Base-by-base conservation (phyloP, 1,139 yeast genomes). In the Pichia sp. region DNA sequence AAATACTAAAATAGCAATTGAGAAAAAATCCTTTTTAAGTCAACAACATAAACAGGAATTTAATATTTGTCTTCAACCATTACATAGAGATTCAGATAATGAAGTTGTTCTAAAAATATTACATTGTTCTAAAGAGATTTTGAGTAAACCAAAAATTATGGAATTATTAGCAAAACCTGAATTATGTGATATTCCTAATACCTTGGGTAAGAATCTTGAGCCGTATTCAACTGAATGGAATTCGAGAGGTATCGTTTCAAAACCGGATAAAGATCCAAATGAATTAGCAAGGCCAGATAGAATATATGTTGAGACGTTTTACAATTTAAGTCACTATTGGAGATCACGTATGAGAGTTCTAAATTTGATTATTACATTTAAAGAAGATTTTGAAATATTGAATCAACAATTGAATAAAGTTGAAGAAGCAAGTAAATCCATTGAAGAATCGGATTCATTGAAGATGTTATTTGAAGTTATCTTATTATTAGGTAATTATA, bases 41-140 rank as follows among this genome's bases (percentile, higher is more conserved):
- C 68, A 95, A 48, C 96, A 90, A 56, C 65, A 89, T 50, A 86
- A 95, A 1, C 92, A 83, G 60, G 95, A 87, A 56, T 87, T 92
- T 68, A 97, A 96, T 36, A 92, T 92, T 59, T 89, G 90, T 57
- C 68, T 92, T 48, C 97, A 92, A 60, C 76, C 83, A 73, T 87
- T 81, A 66, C 75, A 87, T 3, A 70, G 69, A 50, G 58, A 76
- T 43, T 59, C 79, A 2, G 95, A 82, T 20, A 78, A 74, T 8
- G 82, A 76, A 30, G 71, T 92, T 40, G 78, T 87, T 3, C 42
- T 53, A 11, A 83, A 81, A 59, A 80, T 92, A 1, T 67, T 92
- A 40, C 70, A 68, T 26, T 92, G 98, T 64, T 85, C 84, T 48
- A 67, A 68, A 22, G 92, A 84, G 11, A 76, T 90, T 20, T 53